phyloP scores from a whole-genome alignment of 257 asterid species.

The Fraxinus excelsior region DNA sequence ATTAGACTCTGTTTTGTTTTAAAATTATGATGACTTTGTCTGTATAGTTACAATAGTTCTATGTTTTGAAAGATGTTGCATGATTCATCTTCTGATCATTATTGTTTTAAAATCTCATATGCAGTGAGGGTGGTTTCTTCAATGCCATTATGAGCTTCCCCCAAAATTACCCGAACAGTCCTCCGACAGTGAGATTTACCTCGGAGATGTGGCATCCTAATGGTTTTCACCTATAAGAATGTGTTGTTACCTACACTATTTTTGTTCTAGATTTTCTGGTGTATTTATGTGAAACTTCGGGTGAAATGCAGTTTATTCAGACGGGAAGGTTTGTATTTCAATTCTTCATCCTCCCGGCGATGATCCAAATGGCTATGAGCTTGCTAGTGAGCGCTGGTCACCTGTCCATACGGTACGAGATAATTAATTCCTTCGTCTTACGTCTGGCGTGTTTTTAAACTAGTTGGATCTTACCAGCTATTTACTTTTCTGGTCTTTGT shows the following conservation, averaged over 20 bases:
- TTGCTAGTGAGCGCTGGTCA: conserved; percentile 99
- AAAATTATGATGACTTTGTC: neutral
- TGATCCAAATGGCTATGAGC: conserved; percentile 98
- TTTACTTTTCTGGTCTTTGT: neutral
- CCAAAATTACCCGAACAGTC: conserved; percentile 83
- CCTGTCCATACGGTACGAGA: conserved; percentile 95
- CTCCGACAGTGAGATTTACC: conserved; percentile 92
- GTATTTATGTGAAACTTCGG: conserved; percentile 20
- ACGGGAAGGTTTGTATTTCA: conserved; percentile 96
- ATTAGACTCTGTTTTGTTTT: conserved; percentile 8
- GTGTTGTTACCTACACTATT: conserved; percentile 1
- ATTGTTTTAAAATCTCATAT: conserved; percentile 32
- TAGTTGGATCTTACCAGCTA: neutral
- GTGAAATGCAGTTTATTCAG: conserved; percentile 73
- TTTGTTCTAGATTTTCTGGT: conserved; percentile 12
- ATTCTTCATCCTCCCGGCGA: conserved; percentile 98
- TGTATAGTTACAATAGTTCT: conserved; percentile 1
- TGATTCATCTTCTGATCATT: conserved; percentile 17
- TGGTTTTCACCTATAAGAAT: conserved; percentile 45
- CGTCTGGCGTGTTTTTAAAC: neutral
- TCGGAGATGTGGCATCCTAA: conserved; percentile 99
- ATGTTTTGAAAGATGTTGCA: conserved; percentile 3
- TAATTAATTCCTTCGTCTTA: conserved; percentile 5
- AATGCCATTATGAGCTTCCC: conserved; percentile 98
- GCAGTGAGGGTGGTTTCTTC: conserved; percentile 98